A percentile compares a stretch with the other conserved stretches of the same genome.
Conservation (phyloP, 2,329 filamentous ascomycete species). For the Talaromyces sp. region DNA sequence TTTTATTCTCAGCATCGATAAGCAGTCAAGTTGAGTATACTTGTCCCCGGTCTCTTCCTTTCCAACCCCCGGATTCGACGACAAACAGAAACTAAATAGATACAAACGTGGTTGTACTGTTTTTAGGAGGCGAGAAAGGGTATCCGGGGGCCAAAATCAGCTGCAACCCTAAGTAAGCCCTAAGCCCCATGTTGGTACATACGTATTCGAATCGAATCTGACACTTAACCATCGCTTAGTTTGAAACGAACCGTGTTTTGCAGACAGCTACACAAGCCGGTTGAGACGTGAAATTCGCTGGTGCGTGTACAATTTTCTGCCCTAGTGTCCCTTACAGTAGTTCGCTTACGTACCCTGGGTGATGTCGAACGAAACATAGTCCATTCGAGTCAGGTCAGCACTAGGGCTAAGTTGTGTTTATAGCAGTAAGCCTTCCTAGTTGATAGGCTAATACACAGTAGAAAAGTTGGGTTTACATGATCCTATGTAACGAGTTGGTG, state of each 20-base stretch:
- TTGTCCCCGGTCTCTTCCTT: background rate
- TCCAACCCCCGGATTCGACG: background rate
- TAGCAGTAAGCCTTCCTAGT: background rate
- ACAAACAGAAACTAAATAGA: background rate
- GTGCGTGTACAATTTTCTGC: background rate
- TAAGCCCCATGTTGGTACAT: background rate
- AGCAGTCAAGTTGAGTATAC: no score
- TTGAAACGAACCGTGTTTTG: background rate
- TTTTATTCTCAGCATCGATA: no score
- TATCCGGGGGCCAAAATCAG: slow-evolving; percentile 9
- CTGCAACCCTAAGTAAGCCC: slow-evolving; percentile 11
- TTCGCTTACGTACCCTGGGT: background rate
- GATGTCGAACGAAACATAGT: background rate
- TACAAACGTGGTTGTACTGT: background rate
- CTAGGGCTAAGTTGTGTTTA: background rate
- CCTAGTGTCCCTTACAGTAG: background rate
- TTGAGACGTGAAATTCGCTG: background rate
- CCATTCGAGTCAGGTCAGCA: background rate
- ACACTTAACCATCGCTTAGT: background rate
- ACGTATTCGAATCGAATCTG: background rate
- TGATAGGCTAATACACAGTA: background rate
- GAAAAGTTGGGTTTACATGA: background rate
- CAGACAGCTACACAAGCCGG: background rate
- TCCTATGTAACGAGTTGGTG: background rate
- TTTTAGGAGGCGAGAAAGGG: background rate